A percentile compares a stretch with the other conserved stretches of the same genome.
These are phyloP conservation scores for Vaccinium myrtillus DNA, from an alignment of 148 eudicot species.

Conservation along the genomic window DNA sequence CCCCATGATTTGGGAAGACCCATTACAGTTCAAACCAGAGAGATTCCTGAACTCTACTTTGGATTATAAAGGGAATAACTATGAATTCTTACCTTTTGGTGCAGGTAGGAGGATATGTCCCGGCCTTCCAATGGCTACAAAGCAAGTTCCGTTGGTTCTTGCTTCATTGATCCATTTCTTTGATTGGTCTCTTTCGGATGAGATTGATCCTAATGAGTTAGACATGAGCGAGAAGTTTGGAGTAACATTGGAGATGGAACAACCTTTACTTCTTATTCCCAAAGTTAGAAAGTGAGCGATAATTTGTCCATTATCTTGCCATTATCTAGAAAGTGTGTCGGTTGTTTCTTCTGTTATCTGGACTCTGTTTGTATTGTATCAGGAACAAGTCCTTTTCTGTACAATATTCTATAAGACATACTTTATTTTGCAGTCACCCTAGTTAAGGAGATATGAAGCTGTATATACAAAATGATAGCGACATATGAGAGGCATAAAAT, in stretches of 20 bases:
- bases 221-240: slow-evolving; percentile 19
- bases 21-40: slow-evolving; percentile 32
- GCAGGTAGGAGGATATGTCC: slow-evolving; percentile 41
- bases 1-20: slow-evolving; percentile 32
- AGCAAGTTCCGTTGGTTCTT: slow-evolving; percentile 16
- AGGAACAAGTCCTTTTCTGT: too few species aligned
- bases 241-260: background rate
- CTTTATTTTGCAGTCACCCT: too few species aligned
- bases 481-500: too few species aligned
- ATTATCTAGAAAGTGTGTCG: too few species aligned
- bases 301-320: too few species aligned
- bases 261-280: slow-evolving; percentile 9
- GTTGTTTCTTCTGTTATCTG: too few species aligned
- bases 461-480: too few species aligned
- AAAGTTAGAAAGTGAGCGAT: background rate
- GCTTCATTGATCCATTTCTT: slow-evolving; percentile 29
- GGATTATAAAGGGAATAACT: slow-evolving; percentile 25
- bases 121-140: slow-evolving; percentile 24
- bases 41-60: slow-evolving; percentile 24
- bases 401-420: too few species aligned
- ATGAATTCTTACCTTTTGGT: slow-evolving; percentile 30
- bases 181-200: slow-evolving; percentile 18
- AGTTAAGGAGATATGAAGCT: too few species aligned
- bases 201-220: background rate
- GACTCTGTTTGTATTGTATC: too few species aligned